These are phyloP conservation scores for Melaleuca quinquenervia DNA, from an alignment of 345 rosid genomes.

Conservation along the genomic window DNA sequence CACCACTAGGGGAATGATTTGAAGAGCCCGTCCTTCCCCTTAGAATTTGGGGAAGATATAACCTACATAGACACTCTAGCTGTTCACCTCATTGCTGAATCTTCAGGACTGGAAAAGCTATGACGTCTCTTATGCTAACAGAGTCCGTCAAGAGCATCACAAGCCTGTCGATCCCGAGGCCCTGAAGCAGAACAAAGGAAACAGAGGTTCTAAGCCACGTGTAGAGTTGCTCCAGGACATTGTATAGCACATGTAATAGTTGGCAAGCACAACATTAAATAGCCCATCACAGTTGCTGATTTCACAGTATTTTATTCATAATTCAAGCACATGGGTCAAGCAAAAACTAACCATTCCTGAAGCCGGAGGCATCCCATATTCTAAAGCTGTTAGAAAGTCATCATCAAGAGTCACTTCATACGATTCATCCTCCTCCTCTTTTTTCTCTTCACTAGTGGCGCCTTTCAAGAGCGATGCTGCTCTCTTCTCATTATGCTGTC, in stretches of 20 bases:
- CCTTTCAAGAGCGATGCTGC: constrained; percentile 24
- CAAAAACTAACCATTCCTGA: constrained; percentile 71
- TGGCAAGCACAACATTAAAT: not conserved
- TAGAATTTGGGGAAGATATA: not conserved
- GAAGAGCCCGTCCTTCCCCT: not conserved
- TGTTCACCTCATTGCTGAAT: constrained; percentile 35
- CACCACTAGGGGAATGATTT: not conserved
- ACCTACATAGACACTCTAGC: not conserved
- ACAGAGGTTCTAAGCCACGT: not conserved
- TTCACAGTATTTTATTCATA: not conserved
- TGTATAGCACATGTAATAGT: not conserved
- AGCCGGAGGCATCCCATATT: constrained; percentile 98
- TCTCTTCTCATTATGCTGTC: constrained; percentile 77
- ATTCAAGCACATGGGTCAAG: not conserved
- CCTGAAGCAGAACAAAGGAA: constrained; percentile 25
- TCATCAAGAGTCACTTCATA: constrained; percentile 88
- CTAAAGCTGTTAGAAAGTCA: constrained; percentile 91
- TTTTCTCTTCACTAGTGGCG: constrained; percentile 13
- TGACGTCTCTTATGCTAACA: constrained; percentile 82
- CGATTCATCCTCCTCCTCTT: constrained; percentile 52
- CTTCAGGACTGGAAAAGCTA: constrained; percentile 85
- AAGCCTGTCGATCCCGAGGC: constrained; percentile 88
- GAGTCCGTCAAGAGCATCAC: constrained; percentile 88
- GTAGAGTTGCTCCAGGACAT: not conserved
- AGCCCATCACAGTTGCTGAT: not conserved